Evolutionary conservation across 345 rosid genomes (phyloP), one percentile per base, ranked within the genome.

Genomic region (Gossypioides kirkii): DNA sequence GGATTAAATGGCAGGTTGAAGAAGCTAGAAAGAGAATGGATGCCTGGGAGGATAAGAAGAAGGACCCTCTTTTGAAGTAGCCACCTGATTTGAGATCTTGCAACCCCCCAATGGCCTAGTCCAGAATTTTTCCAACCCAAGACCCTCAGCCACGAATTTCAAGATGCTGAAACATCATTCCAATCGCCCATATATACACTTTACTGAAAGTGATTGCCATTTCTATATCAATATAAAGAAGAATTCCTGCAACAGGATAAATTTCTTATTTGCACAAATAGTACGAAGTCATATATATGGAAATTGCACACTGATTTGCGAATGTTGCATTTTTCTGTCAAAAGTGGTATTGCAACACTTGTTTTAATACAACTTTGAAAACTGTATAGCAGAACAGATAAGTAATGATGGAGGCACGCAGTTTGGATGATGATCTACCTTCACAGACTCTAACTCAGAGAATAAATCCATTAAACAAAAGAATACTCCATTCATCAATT

Each of bases 11-110:
- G 28, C 74, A 85, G 88, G 88, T 86, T 3, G 73, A 82, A 53
- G 82, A 77, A 64, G 81, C 87, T 9, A 17, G 0, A 60, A 82
- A 70, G 50, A 70, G 87, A 71, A 46, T 86, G 80, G 61, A 80
- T 4, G 28, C 1, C 25, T 83, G 87, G 89, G 80, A 78, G 3
- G 75, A 73, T 17, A 75, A 69, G 14, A 16, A 52, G 50, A 28
- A 76, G 50, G 46, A 76, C 43, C 25, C 74, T 3, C 23, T 77
- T 69, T 13, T 75, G 75, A 74, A 64, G 42, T 17, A 28, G 28
- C 13, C 9, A 9, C 12, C 9, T 55, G 53, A n/a, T 3, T 36
- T 32, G 43, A 16, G n/a, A 23, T 23, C 11, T 3, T 56, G 61
- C 49, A 32, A 14, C 58, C 1, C 4, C 28, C 10, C 60, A 6